phyloP scores from a whole-genome alignment of 2,329 filamentous ascomycete genomes.

The Ascosphaera apis region DNA sequence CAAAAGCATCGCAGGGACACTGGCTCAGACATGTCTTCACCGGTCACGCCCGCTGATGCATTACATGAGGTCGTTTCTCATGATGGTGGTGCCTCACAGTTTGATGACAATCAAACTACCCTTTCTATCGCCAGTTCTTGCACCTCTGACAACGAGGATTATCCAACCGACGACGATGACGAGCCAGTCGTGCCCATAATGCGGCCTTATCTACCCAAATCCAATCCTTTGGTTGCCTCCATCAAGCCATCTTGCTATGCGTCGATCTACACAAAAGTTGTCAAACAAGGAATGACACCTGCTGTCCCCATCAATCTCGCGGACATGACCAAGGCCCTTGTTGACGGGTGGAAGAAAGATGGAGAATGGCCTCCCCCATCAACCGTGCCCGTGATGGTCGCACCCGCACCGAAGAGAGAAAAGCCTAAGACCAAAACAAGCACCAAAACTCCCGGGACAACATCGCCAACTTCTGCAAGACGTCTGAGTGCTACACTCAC shows the following conservation, averaged over 20 bases:
- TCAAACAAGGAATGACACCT: constrained; percentile 56
- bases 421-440: neutral
- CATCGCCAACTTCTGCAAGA: neutral
- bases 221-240: constrained; percentile 53
- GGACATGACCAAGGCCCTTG: constrained; percentile 59
- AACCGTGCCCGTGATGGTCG: constrained; percentile 8
- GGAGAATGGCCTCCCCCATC: constrained; percentile 71
- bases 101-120: constrained; percentile 6
- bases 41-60: constrained; percentile 17
- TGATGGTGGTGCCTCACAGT: neutral
- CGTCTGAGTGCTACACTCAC: neutral
- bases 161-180: constrained; percentile 15
- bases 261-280: constrained; percentile 74
- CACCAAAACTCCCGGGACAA: neutral
- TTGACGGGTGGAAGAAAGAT: constrained; percentile 78
- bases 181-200: constrained; percentile 49
- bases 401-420: neutral
- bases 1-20: constrained; percentile 2
- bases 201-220: constrained; percentile 45
- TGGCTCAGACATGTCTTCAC: constrained; percentile 17
- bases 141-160: constrained; percentile 11
- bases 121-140: constrained; percentile 4
- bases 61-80: neutral
- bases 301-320: constrained; percentile 70
- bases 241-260: constrained; percentile 54